Base-by-base conservation (phyloP, 2,329 filamentous ascomycete species). In the Arthrobotrys pseudoclavata region DNA sequence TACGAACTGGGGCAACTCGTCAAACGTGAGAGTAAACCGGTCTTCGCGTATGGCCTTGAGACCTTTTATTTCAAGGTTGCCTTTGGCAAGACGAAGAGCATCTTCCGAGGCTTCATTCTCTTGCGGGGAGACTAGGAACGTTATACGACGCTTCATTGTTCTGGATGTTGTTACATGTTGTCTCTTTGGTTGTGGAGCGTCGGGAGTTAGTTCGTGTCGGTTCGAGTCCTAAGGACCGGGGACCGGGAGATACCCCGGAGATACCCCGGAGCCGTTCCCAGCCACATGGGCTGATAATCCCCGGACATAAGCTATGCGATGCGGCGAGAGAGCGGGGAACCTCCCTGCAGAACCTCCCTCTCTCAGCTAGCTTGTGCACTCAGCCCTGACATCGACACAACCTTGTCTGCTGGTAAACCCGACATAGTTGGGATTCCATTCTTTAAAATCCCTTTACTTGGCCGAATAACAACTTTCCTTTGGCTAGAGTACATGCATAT, bases 1-100 rank as follows among this genome's bases (percentile, higher is more conserved):
- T 79, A 74, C 69, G 50, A 72, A 80, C 20, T 52, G 53, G 4
- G 80, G 79, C 15, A 81, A 79, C 29, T 81, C 66, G 18, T 76
- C 67, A 42, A 78, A 71, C 40, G 70, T 79, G 40, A 81, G 77
- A 7, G 80, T 80, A 42, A 79, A 76, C 1, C 74, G 62, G 45
- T 81, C 80, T 47, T 81, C 80, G 29, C 80, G 79, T 24, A 78
- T 74, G 13, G 80, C 78, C 18, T 69, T 74, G 15, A 79, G 47
- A 7, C 48, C 31, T 48, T 68, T 72, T 20, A 79, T 52, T 34
- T 53, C 37, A 37, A 79, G 37, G 45, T 40, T 62, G 13, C 68
- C 62, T 40, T 71, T 57, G 24, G 67, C 37, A 31, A 77, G 74
- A 12, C 18, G 42, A n/a, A 77, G 67, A 34, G 67, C 52, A 18